Percentiles rank a stretch among this genome's conserved stretches.
phyloP scores from a whole-genome alignment of 2,329 filamentous ascomycete species.

The Aureobasidium musti region DNA sequence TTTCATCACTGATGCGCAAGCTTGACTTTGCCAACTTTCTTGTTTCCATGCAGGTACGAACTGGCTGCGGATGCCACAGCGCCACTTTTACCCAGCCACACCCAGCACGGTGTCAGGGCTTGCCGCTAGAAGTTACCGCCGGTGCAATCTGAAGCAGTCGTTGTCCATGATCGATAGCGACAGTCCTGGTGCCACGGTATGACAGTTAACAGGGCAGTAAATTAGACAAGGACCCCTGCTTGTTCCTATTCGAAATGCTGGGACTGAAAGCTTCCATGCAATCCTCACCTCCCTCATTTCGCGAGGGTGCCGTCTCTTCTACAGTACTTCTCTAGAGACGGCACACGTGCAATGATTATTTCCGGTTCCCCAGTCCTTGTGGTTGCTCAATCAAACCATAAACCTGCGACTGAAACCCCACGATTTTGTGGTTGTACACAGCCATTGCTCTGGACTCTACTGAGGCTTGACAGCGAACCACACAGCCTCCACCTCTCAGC shows the following conservation, averaged over 20 bases:
- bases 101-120: background rate
- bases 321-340: background rate
- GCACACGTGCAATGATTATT: conserved; percentile 8
- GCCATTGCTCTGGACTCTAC: conserved; percentile 4
- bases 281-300: background rate
- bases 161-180: background rate
- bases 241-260: background rate
- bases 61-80: conserved; percentile 1
- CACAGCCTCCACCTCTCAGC: background rate
- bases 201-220: conserved; percentile 22
- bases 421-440: conserved; percentile 4
- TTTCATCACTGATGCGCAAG: conserved; percentile 8
- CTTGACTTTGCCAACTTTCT: conserved; percentile 4
- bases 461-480: background rate
- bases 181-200: conserved; percentile 4
- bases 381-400: background rate
- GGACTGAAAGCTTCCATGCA: background rate
- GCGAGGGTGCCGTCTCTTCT: background rate
- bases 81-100: conserved; percentile 21
- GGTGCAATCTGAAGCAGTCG: conserved; percentile 15
- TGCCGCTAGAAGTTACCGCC: conserved; percentile 12
- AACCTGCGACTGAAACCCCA: conserved; percentile 2
- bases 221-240: conserved; percentile 21
- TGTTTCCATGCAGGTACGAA: conserved; percentile 24
- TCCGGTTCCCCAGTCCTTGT: background rate